These are phyloP conservation scores for Cyberlindnera veronae DNA, from an alignment of 805 yeast genomes.

Conservation along the genomic window DNA sequence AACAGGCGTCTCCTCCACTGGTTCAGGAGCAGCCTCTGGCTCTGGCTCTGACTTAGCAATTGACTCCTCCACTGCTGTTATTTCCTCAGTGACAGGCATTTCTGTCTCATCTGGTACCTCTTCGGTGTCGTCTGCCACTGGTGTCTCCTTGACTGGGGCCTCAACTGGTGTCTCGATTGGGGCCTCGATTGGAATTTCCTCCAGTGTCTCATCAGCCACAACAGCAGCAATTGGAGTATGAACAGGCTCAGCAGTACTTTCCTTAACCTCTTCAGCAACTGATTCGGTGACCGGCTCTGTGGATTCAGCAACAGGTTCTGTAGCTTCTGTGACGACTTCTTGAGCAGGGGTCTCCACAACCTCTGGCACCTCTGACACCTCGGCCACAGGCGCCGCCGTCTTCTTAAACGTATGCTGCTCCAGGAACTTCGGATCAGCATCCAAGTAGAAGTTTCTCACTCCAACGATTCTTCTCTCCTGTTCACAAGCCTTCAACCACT, in stretches of 20 bases:
- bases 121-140: too few relatives aligned
- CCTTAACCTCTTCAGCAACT: neutral
- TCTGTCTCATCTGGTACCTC: constrained; percentile 3
- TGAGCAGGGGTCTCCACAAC: constrained; percentile 11
- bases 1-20: too few relatives aligned
- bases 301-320: constrained; percentile 1
- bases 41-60: too few relatives aligned
- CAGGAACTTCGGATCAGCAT: constrained; percentile 44
- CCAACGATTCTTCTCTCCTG: constrained; percentile 86
- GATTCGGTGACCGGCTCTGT: neutral
- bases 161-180: neutral
- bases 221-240: too few relatives aligned
- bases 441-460: constrained; percentile 79
- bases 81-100: neutral
- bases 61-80: too few relatives aligned
- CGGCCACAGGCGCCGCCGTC: constrained; percentile 8
- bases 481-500: constrained; percentile 95
- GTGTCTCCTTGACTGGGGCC: too few relatives aligned
- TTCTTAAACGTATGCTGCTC: constrained; percentile 42
- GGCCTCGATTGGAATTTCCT: constrained; percentile 2
- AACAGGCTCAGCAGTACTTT: too few relatives aligned
- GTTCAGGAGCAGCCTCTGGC: too few relatives aligned
- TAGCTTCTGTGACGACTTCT: constrained; percentile 2
- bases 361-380: constrained; percentile 11
- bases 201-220: neutral